phyloP scores from a whole-genome alignment of 768 basidiomycete genomes.

The Leccinum olivaceopallidum region DNA sequence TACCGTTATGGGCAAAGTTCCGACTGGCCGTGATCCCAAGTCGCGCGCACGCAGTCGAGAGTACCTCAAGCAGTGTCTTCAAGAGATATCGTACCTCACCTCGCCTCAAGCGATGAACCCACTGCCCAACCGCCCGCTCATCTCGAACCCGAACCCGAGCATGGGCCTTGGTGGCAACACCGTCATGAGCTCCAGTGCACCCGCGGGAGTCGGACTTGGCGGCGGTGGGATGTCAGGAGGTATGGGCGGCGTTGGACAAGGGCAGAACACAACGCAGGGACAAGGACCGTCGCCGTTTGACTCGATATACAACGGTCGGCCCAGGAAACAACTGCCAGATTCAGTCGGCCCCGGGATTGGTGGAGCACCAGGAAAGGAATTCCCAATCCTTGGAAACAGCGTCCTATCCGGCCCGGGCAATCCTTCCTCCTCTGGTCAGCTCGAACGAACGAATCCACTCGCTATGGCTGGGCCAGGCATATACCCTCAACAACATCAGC shows the following conservation, averaged over 20 bases:
- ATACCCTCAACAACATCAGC: constrained; percentile 40
- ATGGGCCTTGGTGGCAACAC: constrained; percentile 20
- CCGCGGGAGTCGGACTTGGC: constrained; percentile 16
- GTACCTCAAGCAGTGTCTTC: constrained; percentile 98
- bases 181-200: constrained; percentile 17
- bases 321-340: constrained; percentile 79
- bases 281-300: constrained; percentile 57
- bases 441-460: constrained; percentile 54
- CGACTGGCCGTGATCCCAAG: constrained; percentile 89
- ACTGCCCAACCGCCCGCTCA: constrained; percentile 80
- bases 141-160: constrained; percentile 47
- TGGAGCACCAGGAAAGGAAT: constrained; percentile 53
- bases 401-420: constrained; percentile 22
- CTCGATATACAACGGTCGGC: constrained; percentile 75
- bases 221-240: constrained; percentile 12
- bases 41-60: constrained; percentile 92
- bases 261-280: constrained; percentile 19
- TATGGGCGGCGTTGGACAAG: constrained; percentile 19
- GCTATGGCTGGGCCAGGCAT: constrained; percentile 34
- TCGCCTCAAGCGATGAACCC: constrained; percentile 98
- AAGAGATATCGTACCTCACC: constrained; percentile 97
- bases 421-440: constrained; percentile 36
- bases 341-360: constrained; percentile 33
- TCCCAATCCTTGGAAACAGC: constrained; percentile 56
- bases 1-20: constrained; percentile 65